Evolutionary conservation across 768 basidiomycete genomes (phyloP), one percentile per base, ranked within the genome.

Genomic region (Lyophyllum semitale): DNA sequence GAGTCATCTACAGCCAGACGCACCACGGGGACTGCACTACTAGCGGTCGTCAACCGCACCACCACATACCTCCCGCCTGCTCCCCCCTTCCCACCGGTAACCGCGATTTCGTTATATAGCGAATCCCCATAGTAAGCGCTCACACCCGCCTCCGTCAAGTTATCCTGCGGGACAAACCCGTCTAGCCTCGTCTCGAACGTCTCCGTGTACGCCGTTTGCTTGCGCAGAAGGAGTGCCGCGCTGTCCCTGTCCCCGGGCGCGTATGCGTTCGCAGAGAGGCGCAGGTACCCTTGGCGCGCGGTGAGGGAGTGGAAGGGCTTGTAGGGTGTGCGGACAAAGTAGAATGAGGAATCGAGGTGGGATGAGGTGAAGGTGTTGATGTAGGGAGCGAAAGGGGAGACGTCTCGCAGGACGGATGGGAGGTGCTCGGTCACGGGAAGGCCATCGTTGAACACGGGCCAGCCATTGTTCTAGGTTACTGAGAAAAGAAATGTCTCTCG

Each of bases 401-500:
- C 63, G 48, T 73, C 68, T 13, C 48, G n/a, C n/a, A 74, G 62
- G 4, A 72, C 65, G 27, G 62, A 60, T 15, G 58, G 58, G 18
- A 71, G 53, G 48, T 70, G 67, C 44, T 71, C 69, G 17, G 62
- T 63, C 15, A 76, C 17, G 3, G 75, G 71, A 20, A 61, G 45
- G 0, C 68, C 71, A 32, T 50, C 41, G 53, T 76, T 76, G 55
- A 73, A 73, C 2, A 75, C 62, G 0, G 75, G 75, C 75, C 75
- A 76, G 25, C 71, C 73, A 23, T 64, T 58, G 50, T 69, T 66
- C 73, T 73, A 76, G 4, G 69, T 73, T 0, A 76, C 71, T 1
- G 75, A 74, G 51, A 74, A 76, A 23, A 75, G 57, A 63, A 72
- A 76, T 1, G 73, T 74, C 53, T 77, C 74, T 25, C 75, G 66